Evolutionary conservation across 2,329 filamentous ascomycete species (phyloP).

Genomic region (Raffaelea deltoideospora): DNA sequence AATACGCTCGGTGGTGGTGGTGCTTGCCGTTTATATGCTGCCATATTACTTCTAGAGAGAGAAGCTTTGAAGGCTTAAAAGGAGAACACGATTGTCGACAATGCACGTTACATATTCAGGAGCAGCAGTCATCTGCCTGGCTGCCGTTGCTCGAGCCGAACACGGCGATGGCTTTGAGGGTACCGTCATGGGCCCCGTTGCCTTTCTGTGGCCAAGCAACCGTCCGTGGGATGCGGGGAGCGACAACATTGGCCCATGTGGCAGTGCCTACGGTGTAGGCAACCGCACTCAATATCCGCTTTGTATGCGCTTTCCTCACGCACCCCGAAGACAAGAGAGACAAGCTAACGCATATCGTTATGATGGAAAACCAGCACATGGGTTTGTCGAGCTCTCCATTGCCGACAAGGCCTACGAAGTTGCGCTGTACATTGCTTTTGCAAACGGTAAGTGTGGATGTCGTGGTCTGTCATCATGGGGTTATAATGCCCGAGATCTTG

Average conservation of each 20-base stretch:
- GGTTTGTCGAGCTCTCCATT: conserved; percentile 8
- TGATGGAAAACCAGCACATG: conserved; percentile 3
- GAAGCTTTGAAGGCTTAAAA: too few relatives aligned
- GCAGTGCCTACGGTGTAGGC: conserved; percentile 24
- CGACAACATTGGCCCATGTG: conserved; percentile 37
- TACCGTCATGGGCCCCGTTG: conserved; percentile 34
- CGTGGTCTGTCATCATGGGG: too few relatives aligned
- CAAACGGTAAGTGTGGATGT: conserved; percentile 25
- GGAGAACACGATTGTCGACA: too few relatives aligned
- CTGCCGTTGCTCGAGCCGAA: conserved; percentile 2
- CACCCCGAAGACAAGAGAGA: too few relatives aligned
- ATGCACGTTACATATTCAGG: too few relatives aligned
- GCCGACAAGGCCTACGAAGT: conserved; percentile 10
- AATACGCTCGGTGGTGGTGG: too few relatives aligned
- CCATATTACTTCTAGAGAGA: too few relatives aligned
- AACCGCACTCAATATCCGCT: conserved; percentile 37
- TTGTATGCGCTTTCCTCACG: too few relatives aligned
- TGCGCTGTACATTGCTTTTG: conserved; percentile 13
- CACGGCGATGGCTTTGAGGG: conserved; percentile 15
- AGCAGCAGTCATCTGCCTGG: not conserved
- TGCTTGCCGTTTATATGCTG: too few relatives aligned
- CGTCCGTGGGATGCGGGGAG: conserved; percentile 30
- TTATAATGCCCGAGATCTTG: too few relatives aligned
- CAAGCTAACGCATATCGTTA: not conserved
- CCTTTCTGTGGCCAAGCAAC: conserved; percentile 38